Evolutionary conservation across 108 stramenopile species (phyloP).

Genomic region (Skeletonema costatum): DNA sequence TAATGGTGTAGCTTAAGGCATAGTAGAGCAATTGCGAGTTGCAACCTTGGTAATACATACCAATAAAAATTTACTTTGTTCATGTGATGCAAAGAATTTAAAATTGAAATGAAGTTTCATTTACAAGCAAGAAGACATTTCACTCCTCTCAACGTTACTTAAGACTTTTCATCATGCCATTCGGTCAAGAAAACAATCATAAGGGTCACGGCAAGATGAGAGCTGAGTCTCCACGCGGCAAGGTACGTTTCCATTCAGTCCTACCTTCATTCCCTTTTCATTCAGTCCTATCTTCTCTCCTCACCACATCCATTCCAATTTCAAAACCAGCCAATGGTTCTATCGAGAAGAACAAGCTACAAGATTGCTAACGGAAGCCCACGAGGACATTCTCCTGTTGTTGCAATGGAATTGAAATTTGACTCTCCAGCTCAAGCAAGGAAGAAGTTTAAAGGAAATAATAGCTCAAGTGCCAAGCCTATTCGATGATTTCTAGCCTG

Average conservation of each 20-base stretch:
- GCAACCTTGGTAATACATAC: too few relatives aligned
- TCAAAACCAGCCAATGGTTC: slow-evolving; percentile 19
- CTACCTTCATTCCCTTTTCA: not conserved
- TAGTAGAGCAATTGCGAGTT: too few relatives aligned
- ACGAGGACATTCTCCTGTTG: slow-evolving; percentile 2
- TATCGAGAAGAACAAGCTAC: slow-evolving; percentile 21
- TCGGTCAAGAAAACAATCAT: not conserved
- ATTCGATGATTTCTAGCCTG: too few relatives aligned
- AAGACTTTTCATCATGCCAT: too few relatives aligned
- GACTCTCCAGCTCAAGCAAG: not conserved
- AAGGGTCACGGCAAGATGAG: not conserved
- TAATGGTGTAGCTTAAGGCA: too few relatives aligned
- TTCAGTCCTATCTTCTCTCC: not conserved
- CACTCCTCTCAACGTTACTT: too few relatives aligned
- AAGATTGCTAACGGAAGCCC: slow-evolving; percentile 15
- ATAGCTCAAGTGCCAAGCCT: not conserved
- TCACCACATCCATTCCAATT: not conserved
- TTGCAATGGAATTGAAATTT: slow-evolving; percentile 13
- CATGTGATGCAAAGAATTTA: too few relatives aligned
- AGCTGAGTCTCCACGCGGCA: not conserved
- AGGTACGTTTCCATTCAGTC: not conserved
- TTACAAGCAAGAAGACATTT: too few relatives aligned
- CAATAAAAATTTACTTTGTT: too few relatives aligned
- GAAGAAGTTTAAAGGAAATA: not conserved
- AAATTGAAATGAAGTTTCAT: too few relatives aligned